Evolutionary conservation across 2,329 filamentous ascomycete genomes (phyloP).

Genomic region (Aspergillus quadrilineatus): DNA sequence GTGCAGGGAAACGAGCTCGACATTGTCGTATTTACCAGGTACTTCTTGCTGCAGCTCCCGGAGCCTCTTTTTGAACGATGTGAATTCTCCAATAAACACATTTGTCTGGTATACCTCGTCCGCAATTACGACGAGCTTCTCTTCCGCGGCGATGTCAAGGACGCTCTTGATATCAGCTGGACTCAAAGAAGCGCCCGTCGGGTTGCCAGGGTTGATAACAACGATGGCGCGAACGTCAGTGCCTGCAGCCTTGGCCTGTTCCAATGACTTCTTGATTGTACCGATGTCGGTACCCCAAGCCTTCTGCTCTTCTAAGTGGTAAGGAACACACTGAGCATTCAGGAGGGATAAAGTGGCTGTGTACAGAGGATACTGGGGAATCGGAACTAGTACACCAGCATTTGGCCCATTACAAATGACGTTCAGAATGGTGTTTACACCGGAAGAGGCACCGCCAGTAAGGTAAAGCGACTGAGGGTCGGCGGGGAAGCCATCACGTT

Average conservation of each 20-base stretch:
- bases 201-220: slow-evolving; percentile 98
- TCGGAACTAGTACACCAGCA: slow-evolving; percentile 86
- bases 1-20: slow-evolving; percentile 91
- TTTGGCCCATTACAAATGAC: slow-evolving; percentile 76
- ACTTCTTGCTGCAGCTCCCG: slow-evolving; percentile 72
- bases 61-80: slow-evolving; percentile 90
- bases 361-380: slow-evolving; percentile 97
- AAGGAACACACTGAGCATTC: slow-evolving; percentile 83
- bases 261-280: slow-evolving; percentile 71
- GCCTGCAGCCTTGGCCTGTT: slow-evolving; percentile 72
- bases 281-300: slow-evolving; percentile 84
- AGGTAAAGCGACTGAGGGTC: slow-evolving; percentile 82
- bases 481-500: slow-evolving; percentile 85
- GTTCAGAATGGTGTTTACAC: slow-evolving; percentile 89
- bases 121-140: slow-evolving; percentile 85
- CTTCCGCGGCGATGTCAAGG: slow-evolving; percentile 80
- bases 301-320: slow-evolving; percentile 83
- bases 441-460: slow-evolving; percentile 85
- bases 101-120: slow-evolving; percentile 99
- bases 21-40: slow-evolving; percentile 73
- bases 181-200: slow-evolving; percentile 82
- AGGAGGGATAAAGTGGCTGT: slow-evolving; percentile 86
- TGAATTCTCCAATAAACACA: slow-evolving; percentile 90
- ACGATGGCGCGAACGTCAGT: slow-evolving; percentile 89
- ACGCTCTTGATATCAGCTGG: slow-evolving; percentile 77